Base-by-base conservation (phyloP, 2,329 filamentous ascomycete genomes). In the Thermochaetoides dissita region DNA sequence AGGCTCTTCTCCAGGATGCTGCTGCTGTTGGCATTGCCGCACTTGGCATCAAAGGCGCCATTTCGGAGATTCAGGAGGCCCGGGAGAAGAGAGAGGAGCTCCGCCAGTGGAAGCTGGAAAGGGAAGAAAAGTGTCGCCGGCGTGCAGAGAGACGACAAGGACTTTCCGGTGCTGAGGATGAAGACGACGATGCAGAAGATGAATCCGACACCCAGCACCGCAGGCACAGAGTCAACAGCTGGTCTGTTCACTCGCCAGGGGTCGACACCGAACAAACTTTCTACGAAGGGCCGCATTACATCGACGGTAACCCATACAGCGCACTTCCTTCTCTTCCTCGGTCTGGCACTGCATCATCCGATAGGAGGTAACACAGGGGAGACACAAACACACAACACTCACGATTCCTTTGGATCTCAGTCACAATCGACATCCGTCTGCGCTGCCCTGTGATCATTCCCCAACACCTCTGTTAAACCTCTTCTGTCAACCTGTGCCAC, bases 11-110 rank as follows among this genome's bases (percentile, higher is more conserved):
- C 49, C 69, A 75, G 57, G 72, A 77, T 51, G 71, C 69, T 1
- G 72, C 72, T n/a, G 72, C 71, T 3, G 63, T 76, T 6, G 72
- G 72, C 43, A 69, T 76, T 39, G 73, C 72, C 1, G 71, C 71
- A 9, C 52, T 77, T 52, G 71, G 72, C 37, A 68, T 77, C 58
- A 72, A 74, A 55, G 68, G 71, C 31, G 72, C 72, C 50, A 50
- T 76, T 36, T 65, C 62, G 10, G 71, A 75, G 55, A 59, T 76
- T 55, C 74, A 76, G 57, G 68, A 74, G 49, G 72, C 64, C 44
- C 67, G 65, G 43, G 66, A 74, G 47, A 53, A 68, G 57, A 56
- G 57, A 35, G 62, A 71, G 37, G 68, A 72, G 54, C 60, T 67
- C 53, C 63, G 57, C 42, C 60, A 67, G 46, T 76, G 69, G 60